A percentile compares a stretch with the other conserved stretches of the same genome.
Evolutionary conservation across 1,284 basidiomycete species (phyloP).

Genomic region (Cryptococcus sp.): DNA sequence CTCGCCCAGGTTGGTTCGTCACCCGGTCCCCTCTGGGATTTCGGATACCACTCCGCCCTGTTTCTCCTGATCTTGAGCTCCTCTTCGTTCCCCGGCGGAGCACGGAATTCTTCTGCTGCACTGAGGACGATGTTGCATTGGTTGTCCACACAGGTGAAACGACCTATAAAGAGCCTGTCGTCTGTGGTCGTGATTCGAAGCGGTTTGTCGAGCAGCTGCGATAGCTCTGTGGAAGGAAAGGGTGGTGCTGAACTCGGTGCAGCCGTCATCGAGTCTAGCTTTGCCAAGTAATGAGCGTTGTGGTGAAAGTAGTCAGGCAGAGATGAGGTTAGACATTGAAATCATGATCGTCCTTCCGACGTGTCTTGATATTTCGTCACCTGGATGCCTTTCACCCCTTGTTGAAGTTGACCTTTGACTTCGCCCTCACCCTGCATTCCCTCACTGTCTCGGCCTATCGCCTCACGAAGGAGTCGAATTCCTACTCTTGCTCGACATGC

Average conservation of each 20-base stretch:
- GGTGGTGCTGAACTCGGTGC: background rate
- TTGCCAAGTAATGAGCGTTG: no score
- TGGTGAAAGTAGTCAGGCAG: no score
- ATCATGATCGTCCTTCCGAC: no score
- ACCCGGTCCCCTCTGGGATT: background rate
- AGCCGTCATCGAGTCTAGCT: no score
- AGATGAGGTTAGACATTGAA: no score
- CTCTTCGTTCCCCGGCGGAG: background rate
- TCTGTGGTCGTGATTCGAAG: conserved; percentile 1
- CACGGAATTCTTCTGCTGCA: conserved; percentile 2
- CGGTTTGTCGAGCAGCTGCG: background rate
- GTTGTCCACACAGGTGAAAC: conserved; percentile 3
- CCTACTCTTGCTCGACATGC: no score
- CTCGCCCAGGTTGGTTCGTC: background rate
- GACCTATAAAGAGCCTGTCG: conserved; percentile 1
- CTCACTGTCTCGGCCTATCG: no score
- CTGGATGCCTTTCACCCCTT: no score
- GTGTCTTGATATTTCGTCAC: no score
- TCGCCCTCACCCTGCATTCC: no score
- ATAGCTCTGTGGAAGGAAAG: background rate
- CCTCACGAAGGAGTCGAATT: no score
- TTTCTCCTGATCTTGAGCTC: background rate
- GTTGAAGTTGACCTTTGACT: no score
- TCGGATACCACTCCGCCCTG: background rate
- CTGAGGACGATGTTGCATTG: conserved; percentile 1